Evolutionary conservation across 140 eudicot genomes (phyloP), one percentile per base, ranked within the genome.

Genomic region (Ambrosia hybrid): DNA sequence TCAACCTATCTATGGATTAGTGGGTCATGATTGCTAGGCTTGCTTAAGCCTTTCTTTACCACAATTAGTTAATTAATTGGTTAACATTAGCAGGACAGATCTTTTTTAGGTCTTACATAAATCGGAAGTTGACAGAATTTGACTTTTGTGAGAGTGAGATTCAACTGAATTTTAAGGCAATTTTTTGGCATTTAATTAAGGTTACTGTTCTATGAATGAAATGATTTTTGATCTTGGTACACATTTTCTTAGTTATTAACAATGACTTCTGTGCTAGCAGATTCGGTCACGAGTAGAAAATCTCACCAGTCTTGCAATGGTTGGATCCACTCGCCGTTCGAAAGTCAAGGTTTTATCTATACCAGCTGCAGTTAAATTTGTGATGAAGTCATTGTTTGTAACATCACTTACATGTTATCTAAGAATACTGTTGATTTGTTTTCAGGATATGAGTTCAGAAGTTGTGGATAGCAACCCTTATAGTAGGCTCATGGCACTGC

Each of bases 401-500:
- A 21, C 30, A 21, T 21, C 30, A 21, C 30, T 21, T 21, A 51
- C 51, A 0, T 41, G 26, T 45, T 46, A 57, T 33, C 2, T 17
- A 45, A 55, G 7, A 9, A 61, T 10, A 30, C 15, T 8, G 34
- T 49, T 84, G 41, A 52, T 69, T 67, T 66, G 17, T 34, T 76
- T 33, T 68, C 90, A 92, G 98, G 96, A 93, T 67, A 90, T 93
- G 98, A 93, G 96, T 61, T 93, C 93, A 9, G 96, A 93, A 77
- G 96, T 90, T 82, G 91, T 90, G 33, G 98, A 90, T 69, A 93
- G 97, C 83, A 93, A 93, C 70, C 98, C 98, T 57, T 93, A 93
- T 73, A 93, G 98, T 57, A 85, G 98, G 83, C 94, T 93, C 30
- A 93, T 93, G 98, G 98, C 98, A 9, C 91, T 93, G 79, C 97